Percentiles rank a stretch among this genome's conserved stretches.
These are phyloP conservation scores for Trypanosoma cruzi DNA, from an alignment of 208 protist genomes.

Conservation along the genomic window DNA sequence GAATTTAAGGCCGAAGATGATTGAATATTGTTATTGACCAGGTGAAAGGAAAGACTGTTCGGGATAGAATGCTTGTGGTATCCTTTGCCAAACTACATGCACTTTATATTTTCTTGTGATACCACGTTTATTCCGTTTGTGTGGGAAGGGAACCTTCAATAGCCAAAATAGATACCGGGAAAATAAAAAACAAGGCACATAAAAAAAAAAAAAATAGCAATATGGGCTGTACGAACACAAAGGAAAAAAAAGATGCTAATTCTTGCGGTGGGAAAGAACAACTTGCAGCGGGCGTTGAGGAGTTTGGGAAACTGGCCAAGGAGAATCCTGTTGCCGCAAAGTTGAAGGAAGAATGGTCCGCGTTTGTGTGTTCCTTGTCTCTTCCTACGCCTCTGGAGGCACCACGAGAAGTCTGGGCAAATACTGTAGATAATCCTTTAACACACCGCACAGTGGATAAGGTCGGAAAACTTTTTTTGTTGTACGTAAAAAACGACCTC, in stretches of 20 bases:
- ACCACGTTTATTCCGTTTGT: too few species aligned
- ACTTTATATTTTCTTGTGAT: too few species aligned
- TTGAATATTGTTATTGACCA: too few species aligned
- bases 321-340: conserved; percentile 67
- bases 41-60: too few species aligned
- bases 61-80: too few species aligned
- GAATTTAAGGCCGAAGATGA: too few species aligned
- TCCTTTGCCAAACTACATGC: too few species aligned
- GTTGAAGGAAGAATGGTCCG: conserved; percentile 73
- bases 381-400: conserved; percentile 23
- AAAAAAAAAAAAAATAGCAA: neutral
- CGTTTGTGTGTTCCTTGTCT: conserved; percentile 51
- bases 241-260: conserved; percentile 22
- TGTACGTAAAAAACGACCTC: conserved; percentile 76
- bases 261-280: conserved; percentile 4
- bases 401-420: conserved; percentile 71
- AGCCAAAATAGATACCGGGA: too few species aligned
- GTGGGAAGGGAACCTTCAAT: too few species aligned
- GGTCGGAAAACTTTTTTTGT: conserved; percentile 85
- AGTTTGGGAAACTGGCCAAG: conserved; percentile 56
- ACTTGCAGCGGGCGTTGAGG: conserved; percentile 33
- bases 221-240: conserved; percentile 83
- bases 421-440: conserved; percentile 41
- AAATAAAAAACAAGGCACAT: too few species aligned
- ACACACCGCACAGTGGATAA: conserved; percentile 79